Evolutionary conservation across 1,284 basidiomycete species (phyloP), one percentile per base, ranked within the genome.

Genomic region (Ceratobasidium sp.): DNA sequence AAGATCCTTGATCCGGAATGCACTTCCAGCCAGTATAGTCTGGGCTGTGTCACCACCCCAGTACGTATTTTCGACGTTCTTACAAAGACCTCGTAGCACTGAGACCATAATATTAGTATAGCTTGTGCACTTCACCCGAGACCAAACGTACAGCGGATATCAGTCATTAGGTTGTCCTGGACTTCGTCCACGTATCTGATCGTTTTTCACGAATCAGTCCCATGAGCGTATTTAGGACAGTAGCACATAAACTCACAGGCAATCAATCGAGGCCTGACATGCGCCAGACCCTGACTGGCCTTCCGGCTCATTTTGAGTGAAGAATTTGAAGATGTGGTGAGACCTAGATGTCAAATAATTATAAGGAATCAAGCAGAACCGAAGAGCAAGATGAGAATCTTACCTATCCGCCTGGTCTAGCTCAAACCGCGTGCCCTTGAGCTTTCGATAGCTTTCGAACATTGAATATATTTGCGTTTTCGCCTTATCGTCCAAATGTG

Each of bases 1-100:
- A 72, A 92, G 77, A 49, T 91, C 90, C 74, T 88, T 81, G 78
- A 92, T 92, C 12, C 87, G 81, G 76, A 92, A 92, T 0, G 88
- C 85, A 70, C 88, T 90, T 0, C 90, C 90, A 0, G 85, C 83
- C 0, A 87, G 86, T 21, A 92, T 92, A 0, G 90, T 89, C 75
- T 92, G 90, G 0, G 91, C 90, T 0, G 91, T 92, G 76, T 92
- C 90, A 0, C 90, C 91, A 0, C 90, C 90, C 88, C 88, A 92
- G 76, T 92, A 91, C 23, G 89, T 79, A 0, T 90, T 90, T 59
- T 88, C 80, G 0, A 86, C 83, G 76, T 91, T 91, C 14, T 78
- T 78, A 75, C 88, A 91, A 2, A 91, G 77, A 0, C 78, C 80
- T 14, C 88, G 81, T 53, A 92, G 78, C 0, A 92, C 90, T 91